phyloP scores from a whole-genome alignment of 192 early-diverging fungal species.

The Cladochytrium replicatum region DNA sequence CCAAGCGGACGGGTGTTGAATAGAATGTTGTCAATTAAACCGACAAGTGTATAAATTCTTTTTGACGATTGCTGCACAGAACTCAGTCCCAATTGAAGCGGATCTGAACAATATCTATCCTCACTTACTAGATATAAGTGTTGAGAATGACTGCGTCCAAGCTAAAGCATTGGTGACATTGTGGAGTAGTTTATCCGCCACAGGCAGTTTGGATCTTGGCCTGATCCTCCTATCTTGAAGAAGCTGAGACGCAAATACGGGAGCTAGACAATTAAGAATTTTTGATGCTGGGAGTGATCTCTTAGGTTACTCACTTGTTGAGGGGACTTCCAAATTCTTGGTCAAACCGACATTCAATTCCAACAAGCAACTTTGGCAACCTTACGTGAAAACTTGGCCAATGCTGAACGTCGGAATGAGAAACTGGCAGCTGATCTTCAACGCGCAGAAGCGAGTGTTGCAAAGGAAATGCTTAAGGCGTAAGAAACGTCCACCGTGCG shows the following conservation, averaged over 20 bases:
- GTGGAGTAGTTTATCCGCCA: not conserved
- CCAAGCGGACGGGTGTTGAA: too few relatives aligned
- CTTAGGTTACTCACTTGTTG: conserved; percentile 17
- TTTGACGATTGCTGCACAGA: too few relatives aligned
- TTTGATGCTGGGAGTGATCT: conserved; percentile 5
- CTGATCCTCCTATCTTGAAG: conserved; percentile 24
- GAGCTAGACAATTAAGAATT: conserved; percentile 21
- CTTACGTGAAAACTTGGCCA: conserved; percentile 28
- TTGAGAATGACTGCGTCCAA: too few relatives aligned
- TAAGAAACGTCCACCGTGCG: conserved; percentile 9
- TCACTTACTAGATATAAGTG: too few relatives aligned
- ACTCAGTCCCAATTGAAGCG: too few relatives aligned
- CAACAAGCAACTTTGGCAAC: conserved; percentile 16
- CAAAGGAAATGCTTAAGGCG: conserved; percentile 17
- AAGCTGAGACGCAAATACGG: conserved; percentile 27
- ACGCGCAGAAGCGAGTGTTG: conserved; percentile 26
- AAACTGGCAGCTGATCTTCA: conserved; percentile 19
- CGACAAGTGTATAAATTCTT: too few relatives aligned
- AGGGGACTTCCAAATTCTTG: not conserved
- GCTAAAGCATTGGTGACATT: too few relatives aligned
- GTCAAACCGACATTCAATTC: not conserved
- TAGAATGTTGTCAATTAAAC: too few relatives aligned
- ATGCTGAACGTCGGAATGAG: conserved; percentile 35
- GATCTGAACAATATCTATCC: too few relatives aligned
- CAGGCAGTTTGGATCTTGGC: not conserved